phyloP scores from a whole-genome alignment of 352 stramenopile species.

The Phytophthora aleatoria region DNA sequence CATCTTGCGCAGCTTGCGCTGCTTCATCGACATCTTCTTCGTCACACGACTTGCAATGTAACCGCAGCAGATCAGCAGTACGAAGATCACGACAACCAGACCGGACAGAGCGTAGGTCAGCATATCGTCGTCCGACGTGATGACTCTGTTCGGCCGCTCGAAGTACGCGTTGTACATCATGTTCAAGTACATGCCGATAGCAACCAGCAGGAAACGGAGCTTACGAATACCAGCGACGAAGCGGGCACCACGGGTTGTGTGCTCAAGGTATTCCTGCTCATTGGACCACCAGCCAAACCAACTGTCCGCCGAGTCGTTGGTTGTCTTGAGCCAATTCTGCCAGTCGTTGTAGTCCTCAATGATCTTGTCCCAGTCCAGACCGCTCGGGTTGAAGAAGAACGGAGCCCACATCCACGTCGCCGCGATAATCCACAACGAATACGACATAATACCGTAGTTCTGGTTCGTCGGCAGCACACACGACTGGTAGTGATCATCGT shows the following conservation, averaged over 20 bases:
- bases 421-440: slow-evolving; percentile 96
- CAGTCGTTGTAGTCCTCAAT: slow-evolving; percentile 94
- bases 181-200: slow-evolving; percentile 81
- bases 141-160: slow-evolving; percentile 56
- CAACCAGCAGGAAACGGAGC: slow-evolving; percentile 75
- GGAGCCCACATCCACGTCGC: slow-evolving; percentile 86
- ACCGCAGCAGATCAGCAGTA: slow-evolving; percentile 79
- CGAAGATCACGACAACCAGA: slow-evolving; percentile 69
- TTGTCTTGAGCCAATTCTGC: slow-evolving; percentile 93
- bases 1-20: slow-evolving; percentile 89
- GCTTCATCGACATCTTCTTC: slow-evolving; percentile 92
- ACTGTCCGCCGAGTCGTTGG: slow-evolving; percentile 85
- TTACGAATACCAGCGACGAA: slow-evolving; percentile 81
- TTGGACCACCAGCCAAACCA: slow-evolving; percentile 90
- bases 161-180: slow-evolving; percentile 87
- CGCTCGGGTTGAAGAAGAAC: slow-evolving; percentile 97
- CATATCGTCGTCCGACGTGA: slow-evolving; percentile 54
- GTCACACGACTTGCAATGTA: slow-evolving; percentile 87
- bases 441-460: slow-evolving; percentile 98
- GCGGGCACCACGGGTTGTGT: slow-evolving; percentile 66
- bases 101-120: slow-evolving; percentile 69
- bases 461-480: slow-evolving; percentile 95
- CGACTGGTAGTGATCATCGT: slow-evolving; percentile 83
- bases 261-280: slow-evolving; percentile 83
- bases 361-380: slow-evolving; percentile 97